Evolutionary conservation across 345 rosid genomes (phyloP), one percentile per base, ranked within the genome.

Genomic region (Citrus mangshanensis): DNA sequence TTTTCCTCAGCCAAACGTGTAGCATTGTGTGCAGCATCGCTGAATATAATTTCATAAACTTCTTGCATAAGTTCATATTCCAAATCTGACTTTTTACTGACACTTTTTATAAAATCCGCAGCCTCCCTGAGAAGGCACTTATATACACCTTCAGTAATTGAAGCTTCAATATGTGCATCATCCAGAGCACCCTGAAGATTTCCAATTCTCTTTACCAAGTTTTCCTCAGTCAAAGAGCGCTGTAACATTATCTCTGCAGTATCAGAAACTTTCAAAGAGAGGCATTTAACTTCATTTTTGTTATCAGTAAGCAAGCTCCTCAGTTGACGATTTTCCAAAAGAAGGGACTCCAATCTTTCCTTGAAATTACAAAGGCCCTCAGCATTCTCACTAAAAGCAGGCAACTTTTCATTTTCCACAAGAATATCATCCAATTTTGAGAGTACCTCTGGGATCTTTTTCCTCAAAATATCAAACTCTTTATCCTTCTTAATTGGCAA

Each of bases 401-500:
- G 80, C 22, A 82, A 38, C 25, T 81, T 86, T 70, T 84, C 89
- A 82, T 81, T 88, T 85, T 87, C 93, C 70, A 79, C 24, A 74
- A 90, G 83, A 54, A 91, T 85, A 59, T 73, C 85, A 81, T 94
- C 93, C 86, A 94, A 80, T 68, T 88, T 88, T 21, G 73, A 68
- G 75, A 91, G 83, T 69, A 85, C 83, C 78, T 83, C 91, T 3
- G 92, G 91, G 78, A 96, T 94, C 84, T 85, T 93, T 89, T 86
- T 94, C 83, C 82, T 90, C 62, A 94, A 73, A 7, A 78, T 77
- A 69, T 93, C 97, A 78, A 94, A 82, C 79, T 94, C 99, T 79
- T 89, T 91, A 46, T 90, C 97, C 82, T 88, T 94, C 84, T 81
- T 90, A 68, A 84, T 76, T 12, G 84, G 78, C 58, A 90, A 77